phyloP scores from a whole-genome alignment of 345 rosid genomes.

The Balakata baccata region DNA sequence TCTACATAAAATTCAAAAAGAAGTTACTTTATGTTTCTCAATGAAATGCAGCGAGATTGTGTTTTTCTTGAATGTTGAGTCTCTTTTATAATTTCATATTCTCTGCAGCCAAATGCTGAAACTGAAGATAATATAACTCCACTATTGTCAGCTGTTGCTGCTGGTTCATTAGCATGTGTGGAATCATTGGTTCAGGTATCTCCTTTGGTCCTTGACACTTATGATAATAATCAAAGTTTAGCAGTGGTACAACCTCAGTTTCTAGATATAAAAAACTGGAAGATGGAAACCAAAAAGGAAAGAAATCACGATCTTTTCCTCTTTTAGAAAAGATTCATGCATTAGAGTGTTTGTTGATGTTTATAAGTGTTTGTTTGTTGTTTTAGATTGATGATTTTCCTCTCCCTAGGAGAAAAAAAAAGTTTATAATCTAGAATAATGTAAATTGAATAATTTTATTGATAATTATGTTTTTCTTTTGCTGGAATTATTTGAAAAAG shows the following conservation, averaged over 20 bases:
- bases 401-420: not conserved
- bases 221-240: not conserved
- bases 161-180: constrained; percentile 70
- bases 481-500: not conserved
- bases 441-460: not conserved
- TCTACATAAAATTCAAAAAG: not conserved
- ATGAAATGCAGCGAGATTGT: not conserved
- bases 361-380: not conserved
- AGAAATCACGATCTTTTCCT: not conserved
- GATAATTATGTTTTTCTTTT: not conserved
- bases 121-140: constrained; percentile 87
- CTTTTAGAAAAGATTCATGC: not conserved
- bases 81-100: not conserved
- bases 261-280: not conserved
- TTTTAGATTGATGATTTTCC: not conserved
- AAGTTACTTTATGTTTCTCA: not conserved
- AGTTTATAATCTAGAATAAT: not conserved
- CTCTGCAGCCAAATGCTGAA: constrained; percentile 78
- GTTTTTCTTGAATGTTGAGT: not conserved
- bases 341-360: not conserved
- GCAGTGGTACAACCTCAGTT: not conserved
- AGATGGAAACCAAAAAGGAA: not conserved
- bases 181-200: constrained; percentile 72
- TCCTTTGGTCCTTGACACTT: constrained; percentile 10
- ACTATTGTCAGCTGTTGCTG: constrained; percentile 83